Evolutionary conservation across 768 basidiomycete species (phyloP), one percentile per base, ranked within the genome.

Genomic region (Pisolithus marmoratus): DNA sequence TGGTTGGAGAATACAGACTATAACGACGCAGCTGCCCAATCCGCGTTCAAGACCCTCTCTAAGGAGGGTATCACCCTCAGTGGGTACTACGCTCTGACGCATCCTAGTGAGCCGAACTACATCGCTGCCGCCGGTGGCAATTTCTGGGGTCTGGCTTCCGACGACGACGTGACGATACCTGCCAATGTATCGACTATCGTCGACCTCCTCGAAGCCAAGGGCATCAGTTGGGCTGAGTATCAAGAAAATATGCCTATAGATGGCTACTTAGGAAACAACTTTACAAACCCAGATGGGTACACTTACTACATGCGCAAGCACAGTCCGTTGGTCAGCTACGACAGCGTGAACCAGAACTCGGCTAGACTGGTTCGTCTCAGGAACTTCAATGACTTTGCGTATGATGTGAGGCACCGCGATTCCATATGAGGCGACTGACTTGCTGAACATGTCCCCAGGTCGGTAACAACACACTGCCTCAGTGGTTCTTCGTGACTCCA

Each of bases 1-100:
- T 82, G 77, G 77, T 66, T 84, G 34, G 81, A 83, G 61, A 83
- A 83, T 63, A 81, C 78, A 8, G 75, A 83, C 57, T 83, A 67
- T 49, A 60, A 53, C 20, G 58, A 55, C 45, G 68, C 63, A 50
- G 67, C 54, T 9, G 51, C 54, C 11, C 52, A 55, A 58, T 59
- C 53, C 11, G 63, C 59, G 8, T 70, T 74, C 44, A 41, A 51
- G 20, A 63, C 63, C 37, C 65, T 84, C 41, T 74, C 79, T 4
- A 60, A 70, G 48, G 70, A 82, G 55, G 81, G 82, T 8, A 68
- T 84, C 48, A 60, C 71, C 8, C 63, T 81, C 19, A 68, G 66
- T 23, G 73, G 74, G 38, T 80, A 72, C 58, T 79, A 74, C 55
- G 73, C 67, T 2, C 38, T 80, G 34, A 79, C 79, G 8, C 80